Evolutionary conservation across 2,329 filamentous ascomycete genomes (phyloP).

Genomic region (Ophiostoma novo-ulmi): DNA sequence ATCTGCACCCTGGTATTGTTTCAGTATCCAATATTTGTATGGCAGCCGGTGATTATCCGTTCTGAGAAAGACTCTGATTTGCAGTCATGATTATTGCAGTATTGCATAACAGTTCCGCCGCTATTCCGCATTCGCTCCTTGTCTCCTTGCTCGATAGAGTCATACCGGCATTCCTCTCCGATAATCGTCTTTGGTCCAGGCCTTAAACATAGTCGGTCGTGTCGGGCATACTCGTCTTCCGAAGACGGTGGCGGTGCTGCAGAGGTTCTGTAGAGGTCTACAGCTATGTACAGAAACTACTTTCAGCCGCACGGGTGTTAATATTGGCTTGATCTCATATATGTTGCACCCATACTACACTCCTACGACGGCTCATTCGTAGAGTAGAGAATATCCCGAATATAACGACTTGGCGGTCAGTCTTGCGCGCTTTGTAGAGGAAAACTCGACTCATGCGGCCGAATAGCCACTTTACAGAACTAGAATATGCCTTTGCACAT

Average conservation of each 20-base stretch:
- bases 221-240: slow-evolving; percentile 2
- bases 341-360: neutral
- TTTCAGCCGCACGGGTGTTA: neutral
- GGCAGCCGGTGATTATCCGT: neutral
- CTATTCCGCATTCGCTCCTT: neutral
- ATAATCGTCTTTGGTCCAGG: neutral
- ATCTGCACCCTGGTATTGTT: neutral
- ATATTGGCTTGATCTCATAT: neutral
- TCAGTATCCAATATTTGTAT: neutral
- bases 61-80: neutral
- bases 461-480: neutral
- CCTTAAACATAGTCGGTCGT: neutral
- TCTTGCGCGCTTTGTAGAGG: neutral
- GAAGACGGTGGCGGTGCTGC: neutral
- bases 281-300: neutral
- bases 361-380: no score
- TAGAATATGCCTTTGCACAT: neutral
- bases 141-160: neutral
- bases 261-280: neutral
- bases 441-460: neutral
- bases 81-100: no score
- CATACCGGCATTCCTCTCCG: neutral
- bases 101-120: neutral
- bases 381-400: neutral
- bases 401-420: neutral